phyloP scores from a whole-genome alignment of 345 rosid genomes.

The Raphanus raphanistrum region DNA sequence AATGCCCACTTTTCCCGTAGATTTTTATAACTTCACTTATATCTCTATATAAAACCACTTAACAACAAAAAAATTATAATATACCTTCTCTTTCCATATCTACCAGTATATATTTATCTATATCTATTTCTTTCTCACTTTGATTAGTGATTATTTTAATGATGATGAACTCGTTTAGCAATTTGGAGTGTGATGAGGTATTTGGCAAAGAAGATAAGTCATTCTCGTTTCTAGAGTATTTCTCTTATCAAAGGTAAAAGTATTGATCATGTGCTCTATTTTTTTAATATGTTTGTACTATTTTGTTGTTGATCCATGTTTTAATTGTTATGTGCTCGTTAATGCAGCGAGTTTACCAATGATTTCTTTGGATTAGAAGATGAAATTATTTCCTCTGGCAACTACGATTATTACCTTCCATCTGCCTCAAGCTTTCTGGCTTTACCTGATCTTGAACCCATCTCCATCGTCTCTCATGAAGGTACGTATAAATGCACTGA shows the following conservation, averaged over 20 bases:
- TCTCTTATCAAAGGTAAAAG: not conserved
- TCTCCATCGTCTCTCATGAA: not conserved
- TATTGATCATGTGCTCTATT: not conserved
- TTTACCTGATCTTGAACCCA: constrained; percentile 11
- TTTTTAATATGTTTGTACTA: not conserved
- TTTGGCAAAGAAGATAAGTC: constrained; percentile 23
- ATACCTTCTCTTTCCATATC: constrained; percentile 4
- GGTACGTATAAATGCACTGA: not conserved
- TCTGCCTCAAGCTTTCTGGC: constrained; percentile 14
- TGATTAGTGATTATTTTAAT: constrained; percentile 11
- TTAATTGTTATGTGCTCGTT: constrained; percentile 2
- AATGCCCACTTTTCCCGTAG: constrained; percentile 5
- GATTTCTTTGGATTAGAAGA: constrained; percentile 4
- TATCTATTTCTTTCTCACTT: not conserved
- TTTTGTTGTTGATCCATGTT: not conserved
- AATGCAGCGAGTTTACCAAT: constrained; percentile 25
- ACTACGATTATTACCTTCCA: constrained; percentile 1
- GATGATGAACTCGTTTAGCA: constrained; percentile 16
- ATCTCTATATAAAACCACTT: too few species aligned
- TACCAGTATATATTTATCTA: not conserved
- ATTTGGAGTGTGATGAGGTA: constrained; percentile 10
- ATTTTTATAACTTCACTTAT: not conserved
- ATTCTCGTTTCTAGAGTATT: constrained; percentile 12
- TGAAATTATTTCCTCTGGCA: not conserved
- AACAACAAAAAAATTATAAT: too few species aligned